Percentiles rank a stretch among this genome's conserved stretches.
These are phyloP conservation scores for Cutaneotrichosporon spelunceum DNA, from an alignment of 1,284 basidiomycete genomes.

Conservation along the genomic window DNA sequence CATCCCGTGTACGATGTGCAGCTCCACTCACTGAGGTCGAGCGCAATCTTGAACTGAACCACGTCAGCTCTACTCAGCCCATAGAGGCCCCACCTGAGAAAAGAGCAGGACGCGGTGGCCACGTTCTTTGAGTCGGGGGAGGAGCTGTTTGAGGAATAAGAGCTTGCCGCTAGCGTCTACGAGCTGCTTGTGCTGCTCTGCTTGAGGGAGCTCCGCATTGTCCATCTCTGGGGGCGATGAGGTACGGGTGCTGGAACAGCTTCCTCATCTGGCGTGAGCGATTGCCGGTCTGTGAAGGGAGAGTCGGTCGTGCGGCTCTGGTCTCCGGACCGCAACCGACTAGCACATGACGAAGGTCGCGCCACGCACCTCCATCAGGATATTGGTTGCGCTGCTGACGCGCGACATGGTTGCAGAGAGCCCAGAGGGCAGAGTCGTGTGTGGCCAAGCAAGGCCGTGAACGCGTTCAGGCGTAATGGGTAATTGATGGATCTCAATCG, in stretches of 20 bases:
- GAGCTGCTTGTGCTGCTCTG: constrained; percentile 71
- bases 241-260: constrained; percentile 77
- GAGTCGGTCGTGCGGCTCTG: too few relatives aligned
- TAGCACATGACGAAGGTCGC: too few relatives aligned
- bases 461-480: neutral
- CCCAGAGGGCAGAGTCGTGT: neutral
- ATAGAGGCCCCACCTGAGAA: constrained; percentile 70
- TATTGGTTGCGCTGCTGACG: constrained; percentile 25
- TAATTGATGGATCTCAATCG: neutral
- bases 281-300: too few relatives aligned
- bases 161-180: constrained; percentile 85
- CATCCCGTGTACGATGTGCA: too few relatives aligned
- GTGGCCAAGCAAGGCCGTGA: neutral
- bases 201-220: constrained; percentile 60
- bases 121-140: constrained; percentile 81
- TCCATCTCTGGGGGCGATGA: constrained; percentile 79
- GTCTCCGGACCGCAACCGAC: too few relatives aligned
- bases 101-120: constrained; percentile 95
- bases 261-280: constrained; percentile 43
- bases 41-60: constrained; percentile 78
- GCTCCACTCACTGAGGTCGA: constrained; percentile 60
- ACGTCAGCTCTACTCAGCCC: constrained; percentile 11
- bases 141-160: constrained; percentile 71
- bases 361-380: constrained; percentile 50
- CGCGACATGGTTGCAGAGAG: constrained; percentile 2